A percentile compares a stretch with the other conserved stretches of the same genome.
These are phyloP conservation scores for Peziza echinospora DNA, from an alignment of 495 filamentous ascomycete species.

Conservation along the genomic window DNA sequence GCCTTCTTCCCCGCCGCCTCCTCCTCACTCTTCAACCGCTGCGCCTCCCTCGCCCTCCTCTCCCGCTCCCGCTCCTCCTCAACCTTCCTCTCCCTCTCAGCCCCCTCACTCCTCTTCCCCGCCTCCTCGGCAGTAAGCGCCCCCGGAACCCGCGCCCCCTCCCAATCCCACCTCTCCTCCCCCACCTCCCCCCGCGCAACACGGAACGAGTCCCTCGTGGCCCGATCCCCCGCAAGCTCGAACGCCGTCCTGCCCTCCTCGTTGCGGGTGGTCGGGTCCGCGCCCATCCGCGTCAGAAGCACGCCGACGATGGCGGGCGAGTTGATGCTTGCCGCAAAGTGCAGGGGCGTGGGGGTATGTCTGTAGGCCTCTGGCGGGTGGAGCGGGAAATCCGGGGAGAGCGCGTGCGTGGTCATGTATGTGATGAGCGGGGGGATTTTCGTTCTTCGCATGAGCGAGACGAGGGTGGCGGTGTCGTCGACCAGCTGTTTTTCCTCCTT, in stretches of 20 bases:
- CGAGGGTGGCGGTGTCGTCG: constrained; percentile 69
- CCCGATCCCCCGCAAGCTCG: constrained; percentile 65
- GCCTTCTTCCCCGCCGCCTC: constrained; percentile 30
- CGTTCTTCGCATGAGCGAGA: constrained; percentile 69
- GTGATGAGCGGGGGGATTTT: constrained; percentile 71
- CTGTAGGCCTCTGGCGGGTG: constrained; percentile 50
- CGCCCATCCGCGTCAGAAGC: constrained; percentile 50
- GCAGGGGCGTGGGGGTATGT: constrained; percentile 69
- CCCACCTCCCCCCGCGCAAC: constrained; percentile 65
- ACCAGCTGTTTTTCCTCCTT: constrained; percentile 63
- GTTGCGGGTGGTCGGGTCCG: constrained; percentile 51
- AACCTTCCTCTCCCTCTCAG: constrained; percentile 34
- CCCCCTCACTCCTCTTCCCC: constrained; percentile 38
- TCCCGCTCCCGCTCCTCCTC: constrained; percentile 36
- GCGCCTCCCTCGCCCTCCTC: constrained; percentile 31
- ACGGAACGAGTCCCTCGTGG: constrained; percentile 79
- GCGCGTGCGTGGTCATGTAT: constrained; percentile 52
- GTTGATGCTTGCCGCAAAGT: constrained; percentile 64
- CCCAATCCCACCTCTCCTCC: constrained; percentile 61
- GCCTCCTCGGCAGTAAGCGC: constrained; percentile 45
- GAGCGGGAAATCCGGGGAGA: constrained; percentile 51
- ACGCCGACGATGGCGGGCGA: constrained; percentile 48
- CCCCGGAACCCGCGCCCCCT: constrained; percentile 44
- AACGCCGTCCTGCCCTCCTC: constrained; percentile 50
- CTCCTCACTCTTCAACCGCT: constrained; percentile 42